Evolutionary conservation across 164 flowering plant species (phyloP).

Genomic region (Stephania yunnanensis): DNA sequence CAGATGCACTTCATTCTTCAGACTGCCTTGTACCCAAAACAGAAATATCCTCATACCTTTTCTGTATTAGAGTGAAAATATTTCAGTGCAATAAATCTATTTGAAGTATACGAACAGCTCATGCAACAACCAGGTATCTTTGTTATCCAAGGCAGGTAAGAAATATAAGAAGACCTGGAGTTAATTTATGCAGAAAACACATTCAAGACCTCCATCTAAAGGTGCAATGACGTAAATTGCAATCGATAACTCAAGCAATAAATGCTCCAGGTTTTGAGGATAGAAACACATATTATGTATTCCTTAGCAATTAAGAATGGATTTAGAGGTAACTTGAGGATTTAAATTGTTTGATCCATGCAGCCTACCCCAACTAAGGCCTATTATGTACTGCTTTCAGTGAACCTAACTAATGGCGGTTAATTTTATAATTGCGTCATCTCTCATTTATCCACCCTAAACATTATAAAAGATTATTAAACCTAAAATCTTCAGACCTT

Average conservation of each 20-base stretch:
- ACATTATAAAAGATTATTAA: too few relatives aligned
- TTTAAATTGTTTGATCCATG: too few relatives aligned
- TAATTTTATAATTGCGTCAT: too few relatives aligned
- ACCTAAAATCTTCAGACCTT: too few relatives aligned
- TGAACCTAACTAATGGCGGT: too few relatives aligned
- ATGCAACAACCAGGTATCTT: background rate
- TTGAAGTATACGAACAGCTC: background rate
- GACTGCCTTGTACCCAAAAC: slow-evolving; percentile 45
- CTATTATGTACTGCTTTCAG: too few relatives aligned
- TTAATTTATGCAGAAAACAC: background rate
- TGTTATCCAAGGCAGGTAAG: background rate
- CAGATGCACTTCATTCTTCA: slow-evolving; percentile 27
- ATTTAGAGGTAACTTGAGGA: too few relatives aligned
- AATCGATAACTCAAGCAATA: background rate
- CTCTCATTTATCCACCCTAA: too few relatives aligned
- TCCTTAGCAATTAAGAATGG: too few relatives aligned
- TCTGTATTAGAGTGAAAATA: slow-evolving; percentile 26
- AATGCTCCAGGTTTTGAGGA: background rate
- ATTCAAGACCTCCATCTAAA: too few relatives aligned
- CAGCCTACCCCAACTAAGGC: too few relatives aligned
- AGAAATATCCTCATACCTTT: slow-evolving; percentile 53
- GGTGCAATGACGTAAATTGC: background rate
- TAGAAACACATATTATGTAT: too few relatives aligned
- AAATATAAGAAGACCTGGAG: background rate
- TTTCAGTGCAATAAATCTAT: background rate